Evolutionary conservation across 208 protist genomes (phyloP).

Genomic region (Trypanosoma conorhini): DNA sequence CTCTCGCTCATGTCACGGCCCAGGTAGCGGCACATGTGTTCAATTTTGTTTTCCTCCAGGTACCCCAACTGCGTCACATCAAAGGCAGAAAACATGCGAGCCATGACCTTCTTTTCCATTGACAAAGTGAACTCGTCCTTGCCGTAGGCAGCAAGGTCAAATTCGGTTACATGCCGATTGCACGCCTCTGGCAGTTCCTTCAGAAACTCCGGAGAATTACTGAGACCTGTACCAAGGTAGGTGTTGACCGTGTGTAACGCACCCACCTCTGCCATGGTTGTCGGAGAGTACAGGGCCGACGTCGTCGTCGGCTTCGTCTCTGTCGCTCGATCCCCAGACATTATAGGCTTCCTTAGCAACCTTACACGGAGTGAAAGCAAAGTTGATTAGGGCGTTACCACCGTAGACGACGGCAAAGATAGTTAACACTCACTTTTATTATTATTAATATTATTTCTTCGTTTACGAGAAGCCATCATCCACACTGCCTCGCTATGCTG

Average conservation of each 20-base stretch:
- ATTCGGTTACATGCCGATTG: conserved; percentile 54
- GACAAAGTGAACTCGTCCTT: conserved; percentile 76
- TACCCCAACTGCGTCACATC: conserved; percentile 82
- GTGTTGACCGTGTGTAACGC: conserved; percentile 20
- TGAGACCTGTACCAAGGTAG: conserved; percentile 57
- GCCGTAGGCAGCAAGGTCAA: conserved; percentile 79
- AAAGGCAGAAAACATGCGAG: conserved; percentile 89
- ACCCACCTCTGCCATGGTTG: conserved; percentile 45
- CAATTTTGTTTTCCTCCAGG: conserved; percentile 61
- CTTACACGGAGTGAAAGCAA: neutral
- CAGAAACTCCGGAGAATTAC: neutral
- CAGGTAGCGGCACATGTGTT: conserved; percentile 79
- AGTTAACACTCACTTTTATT: neutral
- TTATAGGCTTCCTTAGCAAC: neutral
- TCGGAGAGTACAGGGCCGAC: conserved; percentile 24
- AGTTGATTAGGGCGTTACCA: neutral
- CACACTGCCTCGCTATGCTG: conserved; percentile 28
- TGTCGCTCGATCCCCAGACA: neutral
- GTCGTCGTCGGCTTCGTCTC: neutral
- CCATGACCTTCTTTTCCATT: conserved; percentile 81
- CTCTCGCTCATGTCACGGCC: conserved; percentile 54
- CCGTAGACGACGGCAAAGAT: neutral
- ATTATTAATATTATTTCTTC: neutral
- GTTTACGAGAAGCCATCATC: neutral
- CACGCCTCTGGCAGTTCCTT: conserved; percentile 7